These are phyloP conservation scores for Camelina laxa DNA, from an alignment of 345 rosid species.

Conservation along the genomic window DNA sequence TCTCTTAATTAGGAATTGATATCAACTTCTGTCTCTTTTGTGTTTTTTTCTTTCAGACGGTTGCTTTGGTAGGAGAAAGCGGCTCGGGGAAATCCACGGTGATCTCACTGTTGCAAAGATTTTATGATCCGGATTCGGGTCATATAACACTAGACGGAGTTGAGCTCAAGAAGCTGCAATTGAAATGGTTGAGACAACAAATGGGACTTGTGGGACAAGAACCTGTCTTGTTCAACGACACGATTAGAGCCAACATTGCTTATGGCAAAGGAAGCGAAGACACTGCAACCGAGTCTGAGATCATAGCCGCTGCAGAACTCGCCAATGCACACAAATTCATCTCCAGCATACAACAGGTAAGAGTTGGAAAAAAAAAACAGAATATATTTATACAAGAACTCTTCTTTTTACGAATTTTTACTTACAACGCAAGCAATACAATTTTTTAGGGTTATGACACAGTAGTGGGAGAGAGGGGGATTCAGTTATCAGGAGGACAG, in stretches of 20 bases:
- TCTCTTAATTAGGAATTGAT: background rate
- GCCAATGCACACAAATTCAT: conserved; percentile 79
- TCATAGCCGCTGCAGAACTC: conserved; percentile 62
- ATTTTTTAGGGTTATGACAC: conserved; percentile 68
- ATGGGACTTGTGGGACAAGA: conserved; percentile 83
- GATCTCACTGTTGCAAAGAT: conserved; percentile 65
- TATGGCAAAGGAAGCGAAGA: conserved; percentile 66
- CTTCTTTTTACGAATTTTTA: conserved; percentile 1
- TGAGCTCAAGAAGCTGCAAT: conserved; percentile 57
- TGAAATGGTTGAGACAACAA: conserved; percentile 75
- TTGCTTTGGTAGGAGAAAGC: conserved; percentile 83
- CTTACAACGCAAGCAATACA: background rate
- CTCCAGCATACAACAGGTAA: conserved; percentile 57
- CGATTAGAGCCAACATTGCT: conserved; percentile 69
- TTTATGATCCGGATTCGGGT: conserved; percentile 70
- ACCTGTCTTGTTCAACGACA: conserved; percentile 65
- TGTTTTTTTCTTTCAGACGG: conserved; percentile 49
- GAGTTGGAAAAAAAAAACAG: no score
- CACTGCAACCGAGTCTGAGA: conserved; percentile 58
- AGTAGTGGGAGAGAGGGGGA: conserved; percentile 71
- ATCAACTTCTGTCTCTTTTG: background rate
- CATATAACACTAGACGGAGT: conserved; percentile 65
- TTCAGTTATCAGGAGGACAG: conserved; percentile 77
- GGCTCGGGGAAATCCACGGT: conserved; percentile 82
- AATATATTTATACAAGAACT: background rate